A percentile compares a stretch with the other conserved stretches of the same genome.
These are phyloP conservation scores for Tanacetum coccineum DNA, from an alignment of 129 eudicot species.

Conservation along the genomic window DNA sequence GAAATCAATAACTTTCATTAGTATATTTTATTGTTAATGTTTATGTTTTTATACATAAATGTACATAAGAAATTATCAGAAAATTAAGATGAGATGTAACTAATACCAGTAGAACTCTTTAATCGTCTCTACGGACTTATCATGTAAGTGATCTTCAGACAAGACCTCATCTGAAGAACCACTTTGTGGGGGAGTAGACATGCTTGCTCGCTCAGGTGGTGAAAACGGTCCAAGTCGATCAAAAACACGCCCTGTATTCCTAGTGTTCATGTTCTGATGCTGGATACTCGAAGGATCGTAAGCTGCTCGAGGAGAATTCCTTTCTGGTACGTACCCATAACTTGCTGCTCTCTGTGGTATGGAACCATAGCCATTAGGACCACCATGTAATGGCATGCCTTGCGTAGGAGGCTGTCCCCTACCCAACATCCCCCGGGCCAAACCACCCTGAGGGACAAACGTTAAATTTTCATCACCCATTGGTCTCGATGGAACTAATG, in stretches of 20 bases:
- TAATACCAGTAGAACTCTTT: slow-evolving; percentile 83
- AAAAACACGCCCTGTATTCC: slow-evolving; percentile 36
- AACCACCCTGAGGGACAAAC: slow-evolving; percentile 97
- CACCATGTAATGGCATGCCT: slow-evolving; percentile 28
- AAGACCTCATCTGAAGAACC: slow-evolving; percentile 44
- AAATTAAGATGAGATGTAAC: background rate
- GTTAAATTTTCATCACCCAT: slow-evolving; percentile 62
- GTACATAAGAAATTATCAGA: no score
- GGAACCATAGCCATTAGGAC: slow-evolving; percentile 56
- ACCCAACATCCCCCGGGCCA: slow-evolving; percentile 87
- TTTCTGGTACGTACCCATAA: slow-evolving; percentile 43
- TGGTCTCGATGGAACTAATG: slow-evolving; percentile 40
- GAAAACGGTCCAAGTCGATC: slow-evolving; percentile 51
- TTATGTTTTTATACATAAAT: no score
- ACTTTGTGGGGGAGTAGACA: slow-evolving; percentile 32
- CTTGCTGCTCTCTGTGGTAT: slow-evolving; percentile 41
- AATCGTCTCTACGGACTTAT: slow-evolving; percentile 65
- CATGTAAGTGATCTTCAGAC: slow-evolving; percentile 70
- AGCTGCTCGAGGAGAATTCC: slow-evolving; percentile 39
- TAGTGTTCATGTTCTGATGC: slow-evolving; percentile 31
- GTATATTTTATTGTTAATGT: background rate
- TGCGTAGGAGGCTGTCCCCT: slow-evolving; percentile 62
- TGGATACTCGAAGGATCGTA: slow-evolving; percentile 32
- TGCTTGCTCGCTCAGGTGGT: slow-evolving; percentile 35
- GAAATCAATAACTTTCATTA: slow-evolving; percentile 12